These are phyloP conservation scores for Boletus coccyginus DNA, from an alignment of 768 basidiomycete genomes.

Conservation along the genomic window DNA sequence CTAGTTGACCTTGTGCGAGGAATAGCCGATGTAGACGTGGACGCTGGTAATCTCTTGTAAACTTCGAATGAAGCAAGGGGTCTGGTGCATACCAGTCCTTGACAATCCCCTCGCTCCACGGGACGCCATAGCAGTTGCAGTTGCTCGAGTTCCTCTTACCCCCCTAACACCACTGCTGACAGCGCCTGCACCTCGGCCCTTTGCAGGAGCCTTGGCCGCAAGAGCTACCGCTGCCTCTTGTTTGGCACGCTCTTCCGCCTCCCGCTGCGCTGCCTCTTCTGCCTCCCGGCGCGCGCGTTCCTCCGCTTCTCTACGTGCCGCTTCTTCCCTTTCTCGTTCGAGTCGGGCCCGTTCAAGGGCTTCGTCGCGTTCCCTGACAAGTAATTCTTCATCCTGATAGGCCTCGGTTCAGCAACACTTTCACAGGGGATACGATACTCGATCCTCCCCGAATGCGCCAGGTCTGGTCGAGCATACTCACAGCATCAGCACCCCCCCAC, in stretches of 20 bases:
- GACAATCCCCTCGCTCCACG: conserved; percentile 45
- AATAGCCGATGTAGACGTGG: conserved; percentile 12
- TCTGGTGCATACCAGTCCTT: conserved; percentile 35
- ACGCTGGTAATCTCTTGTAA: conserved; percentile 12
- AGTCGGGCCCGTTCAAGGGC: conserved; percentile 25
- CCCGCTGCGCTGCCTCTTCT: conserved; percentile 36
- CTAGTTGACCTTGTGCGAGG: conserved; percentile 27
- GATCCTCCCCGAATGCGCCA: background rate
- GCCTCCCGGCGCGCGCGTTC: conserved; percentile 32
- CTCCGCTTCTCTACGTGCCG: conserved; percentile 41
- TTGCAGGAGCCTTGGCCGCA: conserved; percentile 20
- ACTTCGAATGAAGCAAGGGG: background rate
- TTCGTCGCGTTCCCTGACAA: conserved; percentile 45
- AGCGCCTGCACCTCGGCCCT: conserved; percentile 44
- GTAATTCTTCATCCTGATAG: conserved; percentile 54
- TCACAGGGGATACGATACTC: background rate
- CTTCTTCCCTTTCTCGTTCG: conserved; percentile 37
- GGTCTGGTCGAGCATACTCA: conserved; percentile 33
- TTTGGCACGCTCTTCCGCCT: conserved; percentile 49
- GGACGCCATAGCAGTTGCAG: conserved; percentile 40
- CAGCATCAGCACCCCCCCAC: conserved; percentile 73
- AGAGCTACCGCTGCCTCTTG: conserved; percentile 45
- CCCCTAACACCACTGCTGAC: conserved; percentile 62
- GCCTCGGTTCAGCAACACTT: background rate
- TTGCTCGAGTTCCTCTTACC: conserved; percentile 69